A percentile compares a stretch with the other conserved stretches of the same genome.
Evolutionary conservation across 768 basidiomycete species (phyloP).

Genomic region (Suillus placidus): DNA sequence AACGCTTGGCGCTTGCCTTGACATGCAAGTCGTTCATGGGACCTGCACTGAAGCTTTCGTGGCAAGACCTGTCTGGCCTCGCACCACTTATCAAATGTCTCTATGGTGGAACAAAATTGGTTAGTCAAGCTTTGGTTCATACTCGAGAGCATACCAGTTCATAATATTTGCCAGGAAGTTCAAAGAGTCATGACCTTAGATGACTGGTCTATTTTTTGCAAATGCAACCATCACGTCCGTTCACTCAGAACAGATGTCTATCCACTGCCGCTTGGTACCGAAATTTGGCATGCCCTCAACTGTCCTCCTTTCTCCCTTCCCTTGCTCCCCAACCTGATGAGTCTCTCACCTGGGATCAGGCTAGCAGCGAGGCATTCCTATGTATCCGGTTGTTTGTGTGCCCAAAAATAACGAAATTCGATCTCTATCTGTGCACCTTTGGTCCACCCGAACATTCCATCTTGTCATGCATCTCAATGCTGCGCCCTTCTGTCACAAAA

Average conservation of each 20-base stretch:
- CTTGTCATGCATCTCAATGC: conserved; percentile 1
- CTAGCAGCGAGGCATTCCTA: neutral
- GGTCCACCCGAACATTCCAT: neutral
- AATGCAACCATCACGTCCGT: conserved; percentile 30
- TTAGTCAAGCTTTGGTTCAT: neutral
- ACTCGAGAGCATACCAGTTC: neutral
- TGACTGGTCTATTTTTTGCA: conserved; percentile 34
- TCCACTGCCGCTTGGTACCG: neutral
- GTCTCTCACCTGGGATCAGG: neutral
- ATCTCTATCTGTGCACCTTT: neutral
- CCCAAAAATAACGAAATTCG: neutral
- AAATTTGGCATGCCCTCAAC: neutral
- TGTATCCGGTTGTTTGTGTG: neutral
- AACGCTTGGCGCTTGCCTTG: conserved; percentile 12
- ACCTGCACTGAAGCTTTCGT: conserved; percentile 11
- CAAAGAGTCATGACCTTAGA: conserved; percentile 3
- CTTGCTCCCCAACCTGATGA: neutral
- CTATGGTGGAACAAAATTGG: neutral
- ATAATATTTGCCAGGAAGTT: neutral
- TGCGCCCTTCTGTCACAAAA: neutral
- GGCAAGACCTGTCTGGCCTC: conserved; percentile 6
- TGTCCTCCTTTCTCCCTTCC: conserved; percentile 1
- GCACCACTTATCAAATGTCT: conserved; percentile 10
- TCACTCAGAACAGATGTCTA: neutral
- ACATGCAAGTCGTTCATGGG: conserved; percentile 15